Evolutionary conservation across 2,329 filamentous ascomycete species (phyloP).

Genomic region (Ilyonectria mors-panacis): DNA sequence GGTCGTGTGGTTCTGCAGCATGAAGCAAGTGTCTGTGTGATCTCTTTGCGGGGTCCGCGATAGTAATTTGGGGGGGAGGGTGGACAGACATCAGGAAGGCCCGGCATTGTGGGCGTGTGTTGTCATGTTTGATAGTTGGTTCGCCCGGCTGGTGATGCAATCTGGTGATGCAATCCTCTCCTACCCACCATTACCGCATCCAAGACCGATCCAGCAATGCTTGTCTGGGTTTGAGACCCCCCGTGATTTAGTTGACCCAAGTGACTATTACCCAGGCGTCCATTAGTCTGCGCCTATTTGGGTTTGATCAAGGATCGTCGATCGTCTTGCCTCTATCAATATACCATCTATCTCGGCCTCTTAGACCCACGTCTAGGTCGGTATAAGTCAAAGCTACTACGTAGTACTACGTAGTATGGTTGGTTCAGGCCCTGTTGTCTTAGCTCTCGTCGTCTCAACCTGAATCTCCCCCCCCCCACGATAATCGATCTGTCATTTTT

Average conservation of each 20-base stretch:
- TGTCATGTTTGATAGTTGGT: constrained; percentile 8
- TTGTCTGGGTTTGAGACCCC: constrained; percentile 8
- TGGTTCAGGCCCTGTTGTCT: constrained; percentile 5
- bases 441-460: constrained; percentile 9
- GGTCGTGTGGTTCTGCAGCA: not conserved
- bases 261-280: not conserved
- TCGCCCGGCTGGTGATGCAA: not conserved
- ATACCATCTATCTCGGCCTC: not conserved
- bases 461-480: constrained; percentile 13
- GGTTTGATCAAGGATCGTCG: not conserved
- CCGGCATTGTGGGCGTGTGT: not conserved
- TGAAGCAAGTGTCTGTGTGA: not conserved
- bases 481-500: constrained; percentile 28
- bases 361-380: constrained; percentile 11
- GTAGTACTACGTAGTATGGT: not conserved
- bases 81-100: not conserved
- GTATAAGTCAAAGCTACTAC: constrained; percentile 1
- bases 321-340: constrained; percentile 4
- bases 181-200: not conserved
- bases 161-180: constrained; percentile 16
- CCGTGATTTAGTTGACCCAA: constrained; percentile 11
- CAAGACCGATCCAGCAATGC: constrained; percentile 18
- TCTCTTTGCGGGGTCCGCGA: not conserved
- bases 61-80: not conserved
- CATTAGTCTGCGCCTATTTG: not conserved